phyloP scores from a whole-genome alignment of 179 eudicot genomes.

The Carnegiea gigantea region DNA sequence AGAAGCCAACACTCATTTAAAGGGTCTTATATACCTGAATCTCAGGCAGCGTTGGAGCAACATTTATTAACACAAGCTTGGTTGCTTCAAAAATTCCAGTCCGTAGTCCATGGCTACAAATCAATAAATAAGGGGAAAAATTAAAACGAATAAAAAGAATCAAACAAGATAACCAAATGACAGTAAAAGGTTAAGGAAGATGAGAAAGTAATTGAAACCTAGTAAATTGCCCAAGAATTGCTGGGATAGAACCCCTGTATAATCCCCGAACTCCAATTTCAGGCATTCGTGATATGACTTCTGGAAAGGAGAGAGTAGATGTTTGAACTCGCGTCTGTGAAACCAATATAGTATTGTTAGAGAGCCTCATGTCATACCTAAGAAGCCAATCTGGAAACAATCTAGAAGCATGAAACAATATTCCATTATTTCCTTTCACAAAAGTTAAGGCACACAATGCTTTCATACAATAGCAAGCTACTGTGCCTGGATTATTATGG shows the following conservation, averaged over 20 bases:
- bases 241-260: conserved; percentile 88
- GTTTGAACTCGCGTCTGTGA: conserved; percentile 94
- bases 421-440: too few species aligned
- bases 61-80: conserved; percentile 68
- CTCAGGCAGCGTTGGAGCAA: conserved; percentile 79
- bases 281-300: conserved; percentile 81
- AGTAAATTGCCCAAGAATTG: conserved; percentile 93
- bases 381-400: too few species aligned
- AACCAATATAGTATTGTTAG: not conserved
- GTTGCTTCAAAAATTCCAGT: conserved; percentile 93
- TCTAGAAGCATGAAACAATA: too few species aligned
- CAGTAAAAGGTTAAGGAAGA: conserved; percentile 1
- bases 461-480: too few species aligned
- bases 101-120: conserved; percentile 90
- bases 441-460: too few species aligned
- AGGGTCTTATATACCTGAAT: conserved; percentile 53
- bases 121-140: not conserved
- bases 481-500: too few species aligned
- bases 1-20: too few species aligned
- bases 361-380: too few species aligned
- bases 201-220: conserved; percentile 48
- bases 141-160: not conserved
- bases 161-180: not conserved
- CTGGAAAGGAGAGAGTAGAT: conserved; percentile 76
- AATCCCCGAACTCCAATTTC: conserved; percentile 76